Conservation (phyloP, 148 eudicot genomes). For the Linanthus parryae region DNA sequence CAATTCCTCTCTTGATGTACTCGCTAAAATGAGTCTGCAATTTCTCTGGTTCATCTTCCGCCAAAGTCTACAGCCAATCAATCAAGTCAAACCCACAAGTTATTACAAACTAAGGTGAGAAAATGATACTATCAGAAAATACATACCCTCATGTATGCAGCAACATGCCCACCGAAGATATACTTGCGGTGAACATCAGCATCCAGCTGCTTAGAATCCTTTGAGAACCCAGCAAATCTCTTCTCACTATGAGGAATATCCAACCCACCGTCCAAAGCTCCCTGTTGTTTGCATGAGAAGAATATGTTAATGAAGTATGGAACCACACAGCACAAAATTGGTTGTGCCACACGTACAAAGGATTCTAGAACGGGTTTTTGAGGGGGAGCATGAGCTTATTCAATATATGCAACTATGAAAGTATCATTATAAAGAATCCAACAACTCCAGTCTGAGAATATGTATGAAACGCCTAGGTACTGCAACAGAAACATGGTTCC, state of each 20-base stretch:
- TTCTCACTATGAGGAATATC: conserved; percentile 87
- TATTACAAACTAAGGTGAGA: not conserved
- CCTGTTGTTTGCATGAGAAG: conserved; percentile 45
- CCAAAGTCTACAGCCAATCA: conserved; percentile 32
- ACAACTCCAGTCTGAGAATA: too few relatives aligned
- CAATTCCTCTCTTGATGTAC: conserved; percentile 52
- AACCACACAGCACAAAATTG: too few relatives aligned
- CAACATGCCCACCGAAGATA: conserved; percentile 79
- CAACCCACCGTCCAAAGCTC: conserved; percentile 79
- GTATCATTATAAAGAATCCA: too few relatives aligned
- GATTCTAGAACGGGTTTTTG: too few relatives aligned
- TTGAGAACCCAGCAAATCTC: conserved; percentile 70
- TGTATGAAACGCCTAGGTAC: too few relatives aligned
- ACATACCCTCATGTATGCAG: conserved; percentile 67
- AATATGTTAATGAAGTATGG: too few relatives aligned
- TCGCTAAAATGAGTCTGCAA: conserved; percentile 69
- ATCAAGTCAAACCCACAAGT: not conserved
- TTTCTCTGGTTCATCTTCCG: conserved; percentile 88
- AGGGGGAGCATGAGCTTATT: too few relatives aligned
- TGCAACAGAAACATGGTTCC: too few relatives aligned
- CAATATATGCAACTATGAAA: too few relatives aligned
- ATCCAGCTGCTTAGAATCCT: conserved; percentile 67
- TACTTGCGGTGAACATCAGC: conserved; percentile 71
- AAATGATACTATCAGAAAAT: not conserved
- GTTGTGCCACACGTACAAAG: too few relatives aligned